Percentiles rank a stretch among this genome's conserved stretches.
Conservation (phyloP, 1,284 basidiomycete genomes). For the Puccinia polysora region DNA sequence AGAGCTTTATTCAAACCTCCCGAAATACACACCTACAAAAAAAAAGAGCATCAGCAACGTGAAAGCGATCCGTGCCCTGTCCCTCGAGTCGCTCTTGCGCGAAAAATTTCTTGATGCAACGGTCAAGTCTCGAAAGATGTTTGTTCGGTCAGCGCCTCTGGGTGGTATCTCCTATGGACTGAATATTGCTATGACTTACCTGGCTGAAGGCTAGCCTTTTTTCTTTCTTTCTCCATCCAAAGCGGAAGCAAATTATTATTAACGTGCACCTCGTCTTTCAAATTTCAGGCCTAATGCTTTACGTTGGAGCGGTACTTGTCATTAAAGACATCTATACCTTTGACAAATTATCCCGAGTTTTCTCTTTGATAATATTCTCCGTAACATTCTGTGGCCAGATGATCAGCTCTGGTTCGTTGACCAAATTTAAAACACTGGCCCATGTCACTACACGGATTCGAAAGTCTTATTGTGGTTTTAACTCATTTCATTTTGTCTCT, state of each 20-base stretch:
- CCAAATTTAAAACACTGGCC: too few species aligned
- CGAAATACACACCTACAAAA: constrained; percentile 54
- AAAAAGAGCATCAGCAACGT: constrained; percentile 36
- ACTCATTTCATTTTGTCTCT: constrained; percentile 53
- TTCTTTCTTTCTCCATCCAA: neutral
- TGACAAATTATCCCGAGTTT: constrained; percentile 33
- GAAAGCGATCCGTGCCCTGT: constrained; percentile 34
- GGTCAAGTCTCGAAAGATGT: constrained; percentile 26
- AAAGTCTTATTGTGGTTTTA: too few species aligned
- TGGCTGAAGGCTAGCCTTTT: constrained; percentile 31
- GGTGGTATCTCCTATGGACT: constrained; percentile 35
- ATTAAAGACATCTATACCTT: constrained; percentile 35
- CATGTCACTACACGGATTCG: too few species aligned
- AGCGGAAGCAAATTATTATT: neutral
- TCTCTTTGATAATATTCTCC: constrained; percentile 43
- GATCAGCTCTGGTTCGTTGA: constrained; percentile 81
- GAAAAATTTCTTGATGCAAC: constrained; percentile 16
- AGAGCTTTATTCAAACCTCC: constrained; percentile 8
- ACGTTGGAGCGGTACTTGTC: constrained; percentile 35
- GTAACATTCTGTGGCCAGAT: constrained; percentile 77
- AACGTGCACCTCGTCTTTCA: neutral
- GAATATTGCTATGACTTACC: constrained; percentile 33
- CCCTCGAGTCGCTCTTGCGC: constrained; percentile 25
- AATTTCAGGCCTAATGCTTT: constrained; percentile 31
- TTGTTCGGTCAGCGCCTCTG: constrained; percentile 35